Evolutionary conservation across 148 eudicot genomes (phyloP).

Genomic region (Rhododendron ferrugineum): DNA sequence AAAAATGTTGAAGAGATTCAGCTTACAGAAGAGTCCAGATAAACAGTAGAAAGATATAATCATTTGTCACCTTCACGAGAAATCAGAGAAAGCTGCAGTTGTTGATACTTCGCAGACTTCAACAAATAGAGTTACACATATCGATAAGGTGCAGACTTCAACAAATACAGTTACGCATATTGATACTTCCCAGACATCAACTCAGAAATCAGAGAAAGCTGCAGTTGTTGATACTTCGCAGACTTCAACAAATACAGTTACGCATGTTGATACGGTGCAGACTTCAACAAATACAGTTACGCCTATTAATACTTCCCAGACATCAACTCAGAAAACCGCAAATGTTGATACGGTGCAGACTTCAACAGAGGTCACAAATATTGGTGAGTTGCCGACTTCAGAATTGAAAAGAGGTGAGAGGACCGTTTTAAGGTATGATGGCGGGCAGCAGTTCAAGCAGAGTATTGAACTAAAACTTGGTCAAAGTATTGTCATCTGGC

Average conservation of each 20-base stretch:
- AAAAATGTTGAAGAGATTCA: neutral
- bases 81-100: neutral
- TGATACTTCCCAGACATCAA: neutral
- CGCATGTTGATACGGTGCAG: neutral
- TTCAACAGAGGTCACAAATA: neutral
- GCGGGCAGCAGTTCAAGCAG: neutral
- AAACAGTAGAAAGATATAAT: neutral
- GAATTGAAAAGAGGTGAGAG: neutral
- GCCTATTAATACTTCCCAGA: neutral
- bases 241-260: no score
- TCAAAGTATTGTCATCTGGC: neutral
- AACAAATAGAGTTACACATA: neutral
- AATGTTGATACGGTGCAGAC: no score
- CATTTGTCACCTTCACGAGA: neutral
- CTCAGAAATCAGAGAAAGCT: neutral
- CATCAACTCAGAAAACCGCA: neutral
- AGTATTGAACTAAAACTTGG: neutral
- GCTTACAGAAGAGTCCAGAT: neutral
- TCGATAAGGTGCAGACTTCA: no score
- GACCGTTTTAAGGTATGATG: neutral
- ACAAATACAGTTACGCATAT: neutral
- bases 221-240: neutral
- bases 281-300: neutral
- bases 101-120: neutral
- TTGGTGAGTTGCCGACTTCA: neutral